Percentiles rank a stretch among this genome's conserved stretches.
Conservation (phyloP, 2,329 filamentous ascomycete genomes). For the Penicillium aurantiogriseum region DNA sequence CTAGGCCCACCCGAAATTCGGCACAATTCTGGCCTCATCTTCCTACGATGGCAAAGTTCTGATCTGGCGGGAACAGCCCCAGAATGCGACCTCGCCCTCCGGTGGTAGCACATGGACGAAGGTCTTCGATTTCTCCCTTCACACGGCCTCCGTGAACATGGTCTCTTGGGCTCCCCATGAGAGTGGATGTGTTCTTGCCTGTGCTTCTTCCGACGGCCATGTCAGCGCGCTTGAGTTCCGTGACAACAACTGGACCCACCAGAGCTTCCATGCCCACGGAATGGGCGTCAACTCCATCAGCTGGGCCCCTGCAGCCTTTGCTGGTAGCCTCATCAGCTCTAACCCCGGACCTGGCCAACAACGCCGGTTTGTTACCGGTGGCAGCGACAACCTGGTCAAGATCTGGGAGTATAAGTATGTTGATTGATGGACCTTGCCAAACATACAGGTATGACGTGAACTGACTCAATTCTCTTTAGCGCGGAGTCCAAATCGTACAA, state of each 20-base stretch:
- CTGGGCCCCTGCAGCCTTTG: conserved; percentile 83
- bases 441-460: neutral
- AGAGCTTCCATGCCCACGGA: conserved; percentile 86
- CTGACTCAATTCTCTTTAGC: conserved; percentile 29
- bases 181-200: conserved; percentile 88
- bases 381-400: conserved; percentile 89
- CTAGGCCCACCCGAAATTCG: conserved; percentile 90
- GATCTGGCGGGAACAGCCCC: conserved; percentile 87
- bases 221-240: conserved; percentile 96
- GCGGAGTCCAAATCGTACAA: conserved; percentile 54
- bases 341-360: conserved; percentile 62
- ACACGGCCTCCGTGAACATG: conserved; percentile 95
- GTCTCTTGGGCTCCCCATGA: conserved; percentile 98
- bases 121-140: conserved; percentile 88
- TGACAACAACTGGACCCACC: conserved; percentile 88
- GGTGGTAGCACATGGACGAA: conserved; percentile 68
- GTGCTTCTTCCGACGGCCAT: conserved; percentile 88
- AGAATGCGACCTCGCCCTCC: conserved; percentile 38
- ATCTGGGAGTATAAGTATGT: conserved; percentile 78
- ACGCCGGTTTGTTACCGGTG: conserved; percentile 88
- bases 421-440: neutral
- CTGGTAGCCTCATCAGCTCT: conserved; percentile 80
- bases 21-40: conserved; percentile 92
- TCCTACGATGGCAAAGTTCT: conserved; percentile 97
- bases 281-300: conserved; percentile 93